These are phyloP conservation scores for Fusarium sp. DNA, from an alignment of 2,329 filamentous ascomycete genomes.

Conservation along the genomic window DNA sequence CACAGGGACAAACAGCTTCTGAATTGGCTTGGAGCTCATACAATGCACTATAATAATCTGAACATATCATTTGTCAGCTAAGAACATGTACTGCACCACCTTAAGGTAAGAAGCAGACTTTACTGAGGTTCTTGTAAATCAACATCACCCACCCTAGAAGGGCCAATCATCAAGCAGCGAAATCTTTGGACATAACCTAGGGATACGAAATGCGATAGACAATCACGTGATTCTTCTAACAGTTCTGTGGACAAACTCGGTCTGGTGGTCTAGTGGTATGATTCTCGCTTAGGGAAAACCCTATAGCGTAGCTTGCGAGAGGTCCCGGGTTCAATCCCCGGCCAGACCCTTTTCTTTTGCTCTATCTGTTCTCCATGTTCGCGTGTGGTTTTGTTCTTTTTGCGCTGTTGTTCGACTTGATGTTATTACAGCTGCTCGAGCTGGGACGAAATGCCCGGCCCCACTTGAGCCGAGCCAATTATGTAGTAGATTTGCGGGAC, in stretches of 20 bases:
- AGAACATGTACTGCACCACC: not conserved
- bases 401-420: not conserved
- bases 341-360: slow-evolving; percentile 49
- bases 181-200: not conserved
- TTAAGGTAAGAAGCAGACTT: not conserved
- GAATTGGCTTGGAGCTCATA: not conserved
- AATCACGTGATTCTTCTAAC: slow-evolving; percentile 14
- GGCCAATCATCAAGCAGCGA: fast-evolving
- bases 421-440: not conserved
- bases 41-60: not conserved
- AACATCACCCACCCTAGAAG: not conserved
- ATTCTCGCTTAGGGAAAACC: slow-evolving; percentile 73
- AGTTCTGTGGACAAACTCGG: slow-evolving; percentile 50
- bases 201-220: not conserved
- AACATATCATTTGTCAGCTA: not conserved
- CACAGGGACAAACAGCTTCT: not conserved
- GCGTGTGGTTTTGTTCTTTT: not conserved
- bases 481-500: not conserved
- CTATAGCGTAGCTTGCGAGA: slow-evolving; percentile 52
- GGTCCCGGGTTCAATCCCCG: slow-evolving; percentile 59
- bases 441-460: not conserved
- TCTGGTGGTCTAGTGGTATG: slow-evolving; percentile 73
- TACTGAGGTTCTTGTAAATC: not conserved
- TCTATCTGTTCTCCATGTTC: not conserved
- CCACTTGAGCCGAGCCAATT: not conserved